Percentiles rank a stretch among this genome's conserved stretches.
Evolutionary conservation across 208 protist species (phyloP).

Genomic region (Leishmania arabica): DNA sequence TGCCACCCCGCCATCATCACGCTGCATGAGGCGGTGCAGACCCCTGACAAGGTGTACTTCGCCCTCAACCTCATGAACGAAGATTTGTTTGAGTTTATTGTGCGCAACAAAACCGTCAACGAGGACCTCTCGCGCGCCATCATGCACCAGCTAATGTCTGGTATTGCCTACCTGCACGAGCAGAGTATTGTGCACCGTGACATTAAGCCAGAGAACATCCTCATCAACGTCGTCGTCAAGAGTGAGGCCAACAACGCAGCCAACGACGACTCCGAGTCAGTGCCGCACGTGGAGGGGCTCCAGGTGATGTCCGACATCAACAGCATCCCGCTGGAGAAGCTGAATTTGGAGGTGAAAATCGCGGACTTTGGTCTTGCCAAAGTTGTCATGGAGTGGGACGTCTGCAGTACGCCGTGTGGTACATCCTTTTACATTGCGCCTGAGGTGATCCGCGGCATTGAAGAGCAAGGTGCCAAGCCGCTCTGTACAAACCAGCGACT

Average conservation of each 20-base stretch:
- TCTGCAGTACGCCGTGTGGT: constrained; percentile 82
- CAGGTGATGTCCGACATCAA: constrained; percentile 33
- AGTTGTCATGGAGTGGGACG: constrained; percentile 82
- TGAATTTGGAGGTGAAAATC: constrained; percentile 77
- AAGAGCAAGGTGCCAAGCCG: constrained; percentile 79
- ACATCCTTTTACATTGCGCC: constrained; percentile 92
- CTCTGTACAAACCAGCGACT: constrained; percentile 77
- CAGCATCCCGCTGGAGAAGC: constrained; percentile 35
- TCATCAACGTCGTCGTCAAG: constrained; percentile 55
- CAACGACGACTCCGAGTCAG: constrained; percentile 16
- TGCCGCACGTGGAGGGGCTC: not conserved
- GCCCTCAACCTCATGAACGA: constrained; percentile 85
- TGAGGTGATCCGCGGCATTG: constrained; percentile 87
- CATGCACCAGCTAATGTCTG: constrained; percentile 69
- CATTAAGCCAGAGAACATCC: constrained; percentile 92
- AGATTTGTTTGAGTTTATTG: constrained; percentile 89
- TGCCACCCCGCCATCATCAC: constrained; percentile 84
- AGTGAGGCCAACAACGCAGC: constrained; percentile 9
- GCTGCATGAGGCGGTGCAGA: constrained; percentile 78
- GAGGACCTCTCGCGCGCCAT: constrained; percentile 70
- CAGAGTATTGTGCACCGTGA: constrained; percentile 86
- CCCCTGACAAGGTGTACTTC: constrained; percentile 72
- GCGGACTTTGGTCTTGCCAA: constrained; percentile 92
- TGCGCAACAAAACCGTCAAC: constrained; percentile 68
- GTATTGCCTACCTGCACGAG: constrained; percentile 78